Conservation (phyloP, 2,329 filamentous ascomycete genomes). For the Aspergillus glaucus region DNA sequence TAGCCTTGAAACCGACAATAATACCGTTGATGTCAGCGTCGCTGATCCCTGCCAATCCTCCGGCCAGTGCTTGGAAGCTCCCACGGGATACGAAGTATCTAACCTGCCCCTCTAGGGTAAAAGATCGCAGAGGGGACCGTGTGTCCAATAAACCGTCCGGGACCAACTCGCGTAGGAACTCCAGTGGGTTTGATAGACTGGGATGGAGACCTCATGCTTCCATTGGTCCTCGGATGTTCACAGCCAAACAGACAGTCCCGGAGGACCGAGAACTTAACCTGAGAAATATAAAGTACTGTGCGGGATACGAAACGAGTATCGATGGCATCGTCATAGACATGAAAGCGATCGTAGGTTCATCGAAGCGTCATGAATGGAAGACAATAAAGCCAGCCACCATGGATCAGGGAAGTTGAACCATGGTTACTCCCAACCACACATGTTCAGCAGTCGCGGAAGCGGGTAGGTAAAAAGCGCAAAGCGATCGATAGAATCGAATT, state of each 20-base stretch:
- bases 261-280: neutral
- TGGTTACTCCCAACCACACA: neutral
- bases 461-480: neutral
- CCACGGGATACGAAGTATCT: no score
- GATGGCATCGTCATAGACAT: neutral
- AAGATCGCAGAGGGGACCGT: neutral
- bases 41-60: neutral
- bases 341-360: neutral
- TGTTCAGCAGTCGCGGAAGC: neutral
- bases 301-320: neutral
- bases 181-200: no score
- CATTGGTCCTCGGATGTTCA: no score
- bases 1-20: neutral
- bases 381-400: neutral
- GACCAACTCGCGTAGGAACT: no score
- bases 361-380: neutral
- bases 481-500: neutral
- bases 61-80: no score
- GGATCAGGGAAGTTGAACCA: neutral
- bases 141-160: no score
- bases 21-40: neutral
- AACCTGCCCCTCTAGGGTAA: neutral
- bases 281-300: neutral
- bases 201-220: no score
- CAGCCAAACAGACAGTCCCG: no score